Evolutionary conservation across 768 basidiomycete species (phyloP), one percentile per base, ranked within the genome.

Genomic region (Suillus brevipes): DNA sequence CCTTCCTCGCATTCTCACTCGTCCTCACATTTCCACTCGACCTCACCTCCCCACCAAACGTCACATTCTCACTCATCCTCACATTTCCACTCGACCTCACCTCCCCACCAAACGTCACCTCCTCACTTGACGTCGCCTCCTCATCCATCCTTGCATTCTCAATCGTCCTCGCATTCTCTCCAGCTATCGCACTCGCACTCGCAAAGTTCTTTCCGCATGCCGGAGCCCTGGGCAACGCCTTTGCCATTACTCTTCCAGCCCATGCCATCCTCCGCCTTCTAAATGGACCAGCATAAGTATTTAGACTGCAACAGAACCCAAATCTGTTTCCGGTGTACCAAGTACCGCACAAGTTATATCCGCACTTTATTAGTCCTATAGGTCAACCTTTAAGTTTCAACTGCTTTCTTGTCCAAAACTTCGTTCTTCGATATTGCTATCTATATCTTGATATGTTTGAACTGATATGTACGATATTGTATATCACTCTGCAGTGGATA

Each of bases 161-260:
- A 50, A 7, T 8, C 25, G 6, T 7, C 23, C 10, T 20, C 61
- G 4, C 20, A 45, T 49, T 49, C 47, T n/a, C 50, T 28, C 14
- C 16, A 14, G 6, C 7, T 7, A 8, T 20, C 61, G 9, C 71
- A 59, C 9, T 47, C 60, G 12, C 71, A 59, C 9, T 47, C 60
- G 31, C 28, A 65, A 23, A 69, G 68, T 23, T 64, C 71, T 3
- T 3, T 71, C 2, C 9, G 63, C 16, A 75, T 76, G 75, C 70
- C 75, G 0, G 73, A 76, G 47, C 70, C 73, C 1, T 75, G 75
- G 74, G 43, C 40, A 10, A 28, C 56, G 9, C 67, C 34, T 18
- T 52, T 4, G 55, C 58, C 1, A 62, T 49, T 47, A 14, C 49
- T 47, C 12, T 49, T 38, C 40, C 65, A 64, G 13, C 56, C 36